A percentile compares a stretch with the other conserved stretches of the same genome.
These are phyloP conservation scores for Penicillium cosmopolitanum DNA, from an alignment of 495 filamentous ascomycete species.

Conservation along the genomic window DNA sequence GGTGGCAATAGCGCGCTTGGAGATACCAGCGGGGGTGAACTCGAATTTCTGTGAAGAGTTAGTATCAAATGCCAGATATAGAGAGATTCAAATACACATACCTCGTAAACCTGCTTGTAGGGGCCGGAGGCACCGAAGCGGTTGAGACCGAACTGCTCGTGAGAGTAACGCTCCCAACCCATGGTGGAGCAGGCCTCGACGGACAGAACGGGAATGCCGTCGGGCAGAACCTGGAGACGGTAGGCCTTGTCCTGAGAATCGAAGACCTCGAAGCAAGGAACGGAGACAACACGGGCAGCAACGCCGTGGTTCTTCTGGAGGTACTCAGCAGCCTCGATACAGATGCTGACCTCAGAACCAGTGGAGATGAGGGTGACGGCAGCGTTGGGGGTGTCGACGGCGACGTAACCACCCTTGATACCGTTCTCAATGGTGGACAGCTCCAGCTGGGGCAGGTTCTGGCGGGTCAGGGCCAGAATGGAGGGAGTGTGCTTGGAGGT, in stretches of 20 bases:
- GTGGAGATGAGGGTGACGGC: slow-evolving; percentile 91
- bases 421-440: slow-evolving; percentile 83
- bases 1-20: slow-evolving; percentile 89
- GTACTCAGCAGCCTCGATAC: slow-evolving; percentile 86
- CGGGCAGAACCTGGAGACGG: slow-evolving; percentile 85
- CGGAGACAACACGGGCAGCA: slow-evolving; percentile 89
- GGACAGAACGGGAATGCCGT: slow-evolving; percentile 90
- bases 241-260: slow-evolving; percentile 94
- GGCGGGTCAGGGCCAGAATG: slow-evolving; percentile 93
- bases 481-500: slow-evolving; percentile 88
- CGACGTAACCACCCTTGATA: slow-evolving; percentile 93
- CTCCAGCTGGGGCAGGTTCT: slow-evolving; percentile 98
- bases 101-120: slow-evolving; percentile 97
- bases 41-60: slow-evolving; percentile 80
- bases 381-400: slow-evolving; percentile 80
- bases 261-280: slow-evolving; percentile 98
- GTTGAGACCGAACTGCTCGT: slow-evolving; percentile 99
- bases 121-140: slow-evolving; percentile 95
- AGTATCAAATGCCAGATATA: not conserved
- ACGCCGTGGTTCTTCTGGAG: slow-evolving; percentile 88
- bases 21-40: slow-evolving; percentile 93
- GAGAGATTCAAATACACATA: slow-evolving; percentile 44
- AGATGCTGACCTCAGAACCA: slow-evolving; percentile 93
- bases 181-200: slow-evolving; percentile 93
- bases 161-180: slow-evolving; percentile 97